Conservation (phyloP, 2,329 filamentous ascomycete genomes). For the Pseudogymnoascus sp. region DNA sequence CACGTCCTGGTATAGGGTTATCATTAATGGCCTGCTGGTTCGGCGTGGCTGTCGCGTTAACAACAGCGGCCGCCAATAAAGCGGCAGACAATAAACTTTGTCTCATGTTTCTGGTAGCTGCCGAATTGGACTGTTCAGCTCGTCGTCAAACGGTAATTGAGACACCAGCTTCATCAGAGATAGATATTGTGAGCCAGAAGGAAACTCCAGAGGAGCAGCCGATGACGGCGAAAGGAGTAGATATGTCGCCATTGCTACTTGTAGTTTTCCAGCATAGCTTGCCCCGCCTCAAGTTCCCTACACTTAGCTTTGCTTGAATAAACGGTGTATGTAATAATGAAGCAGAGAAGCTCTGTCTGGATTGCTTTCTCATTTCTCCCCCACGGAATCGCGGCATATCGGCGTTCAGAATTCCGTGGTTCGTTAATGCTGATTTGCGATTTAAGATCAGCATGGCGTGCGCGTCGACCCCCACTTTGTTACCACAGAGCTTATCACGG, state of each 20-base stretch:
- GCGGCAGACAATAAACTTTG: slow-evolving; percentile 13
- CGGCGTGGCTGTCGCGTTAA: slow-evolving; percentile 13
- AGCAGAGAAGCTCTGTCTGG: not conserved
- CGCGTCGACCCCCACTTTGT: not conserved
- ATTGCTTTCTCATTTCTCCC: not conserved
- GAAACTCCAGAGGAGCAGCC: not conserved
- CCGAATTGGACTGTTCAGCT: not conserved
- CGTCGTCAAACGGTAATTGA: not conserved
- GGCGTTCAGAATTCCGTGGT: not conserved
- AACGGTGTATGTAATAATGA: not conserved
- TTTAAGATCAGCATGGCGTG: not conserved
- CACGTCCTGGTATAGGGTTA: not conserved
- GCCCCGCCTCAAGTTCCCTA: not conserved
- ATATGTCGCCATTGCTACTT: not conserved
- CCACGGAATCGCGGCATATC: not conserved
- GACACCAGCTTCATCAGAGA: not conserved
- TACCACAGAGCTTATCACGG: not conserved
- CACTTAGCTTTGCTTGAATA: not conserved
- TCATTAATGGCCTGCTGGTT: slow-evolving; percentile 8
- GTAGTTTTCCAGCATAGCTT: not conserved
- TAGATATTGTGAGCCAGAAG: not conserved
- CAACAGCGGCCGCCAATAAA: slow-evolving; percentile 7
- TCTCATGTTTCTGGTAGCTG: not conserved
- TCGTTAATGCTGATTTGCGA: not conserved
- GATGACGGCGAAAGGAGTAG: not conserved